Conservation (phyloP, 2,329 filamentous ascomycete genomes). For the Setomelanomma holmii region DNA sequence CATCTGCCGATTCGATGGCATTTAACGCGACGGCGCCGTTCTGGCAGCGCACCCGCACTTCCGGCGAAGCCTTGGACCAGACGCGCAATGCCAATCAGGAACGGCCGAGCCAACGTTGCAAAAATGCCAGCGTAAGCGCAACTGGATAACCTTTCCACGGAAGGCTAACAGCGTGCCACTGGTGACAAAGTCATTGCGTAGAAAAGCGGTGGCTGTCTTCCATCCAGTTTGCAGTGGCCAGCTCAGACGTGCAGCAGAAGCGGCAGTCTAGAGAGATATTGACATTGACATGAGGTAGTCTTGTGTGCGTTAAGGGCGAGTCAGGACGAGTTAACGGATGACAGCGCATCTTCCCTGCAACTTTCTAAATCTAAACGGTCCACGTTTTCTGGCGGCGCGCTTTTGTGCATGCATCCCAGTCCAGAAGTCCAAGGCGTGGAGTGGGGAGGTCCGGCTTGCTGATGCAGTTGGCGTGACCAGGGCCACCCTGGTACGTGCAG, state of each 20-base stretch:
- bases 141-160: conserved; percentile 13
- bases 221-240: conserved; percentile 29
- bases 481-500: conserved; percentile 40
- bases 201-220: conserved; percentile 23
- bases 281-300: conserved; percentile 30
- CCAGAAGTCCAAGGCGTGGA: conserved; percentile 38
- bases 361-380: conserved; percentile 42
- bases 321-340: conserved; percentile 47
- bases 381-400: conserved; percentile 47
- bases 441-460: conserved; percentile 43
- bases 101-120: conserved; percentile 19
- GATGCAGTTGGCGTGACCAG: conserved; percentile 42
- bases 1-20: conserved; percentile 36
- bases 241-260: conserved; percentile 36
- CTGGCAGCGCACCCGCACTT: conserved; percentile 42
- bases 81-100: conserved; percentile 38
- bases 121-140: conserved; percentile 29
- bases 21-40: conserved; percentile 36
- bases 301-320: conserved; percentile 33
- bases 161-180: conserved; percentile 18
- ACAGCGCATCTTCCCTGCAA: conserved; percentile 48
- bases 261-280: conserved; percentile 31
- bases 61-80: conserved; percentile 34
- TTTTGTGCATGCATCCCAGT: conserved; percentile 40
- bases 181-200: conserved; percentile 16